A percentile compares a stretch with the other conserved stretches of the same genome.
These are phyloP conservation scores for Neofusicoccum laricinum DNA, from an alignment of 2,329 filamentous ascomycete species.

Conservation along the genomic window DNA sequence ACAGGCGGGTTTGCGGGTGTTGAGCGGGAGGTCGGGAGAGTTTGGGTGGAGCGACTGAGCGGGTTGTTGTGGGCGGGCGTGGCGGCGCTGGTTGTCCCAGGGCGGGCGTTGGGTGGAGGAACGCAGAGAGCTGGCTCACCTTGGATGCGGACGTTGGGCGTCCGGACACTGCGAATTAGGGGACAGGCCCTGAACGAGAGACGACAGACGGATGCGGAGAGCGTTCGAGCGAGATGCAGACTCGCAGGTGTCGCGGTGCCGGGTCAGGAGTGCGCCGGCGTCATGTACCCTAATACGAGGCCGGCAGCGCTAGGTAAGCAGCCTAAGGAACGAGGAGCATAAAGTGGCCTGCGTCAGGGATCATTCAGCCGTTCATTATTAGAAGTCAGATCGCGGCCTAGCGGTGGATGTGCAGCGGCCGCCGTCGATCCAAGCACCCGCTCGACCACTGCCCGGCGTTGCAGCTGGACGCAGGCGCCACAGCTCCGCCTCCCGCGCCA, in stretches of 20 bases:
- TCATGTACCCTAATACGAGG: conserved; percentile 17
- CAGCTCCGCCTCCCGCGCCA: neutral
- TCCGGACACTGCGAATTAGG: neutral
- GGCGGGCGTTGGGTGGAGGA: neutral
- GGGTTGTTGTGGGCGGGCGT: conserved; percentile 5
- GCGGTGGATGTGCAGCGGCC: conserved; percentile 16
- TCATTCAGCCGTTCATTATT: conserved; percentile 17
- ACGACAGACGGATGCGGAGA: conserved; percentile 9
- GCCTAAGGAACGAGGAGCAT: conserved; percentile 18
- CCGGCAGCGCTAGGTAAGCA: conserved; percentile 18
- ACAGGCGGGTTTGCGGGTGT: neutral
- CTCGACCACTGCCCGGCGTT: conserved; percentile 5
- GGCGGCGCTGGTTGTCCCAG: neutral
- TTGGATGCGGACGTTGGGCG: neutral
- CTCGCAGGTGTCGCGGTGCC: conserved; percentile 8
- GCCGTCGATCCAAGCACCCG: conserved; percentile 16
- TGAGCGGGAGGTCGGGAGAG: neutral
- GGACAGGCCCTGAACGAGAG: conserved; percentile 14
- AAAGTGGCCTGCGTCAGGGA: conserved; percentile 16
- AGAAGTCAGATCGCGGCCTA: conserved; percentile 16
- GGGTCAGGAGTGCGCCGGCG: conserved; percentile 16
- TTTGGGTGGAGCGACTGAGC: conserved; percentile 4
- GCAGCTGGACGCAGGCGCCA: conserved; percentile 6
- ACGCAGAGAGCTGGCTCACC: conserved; percentile 1
- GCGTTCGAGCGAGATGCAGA: neutral